phyloP scores from a whole-genome alignment of 768 basidiomycete genomes.

The Lentinula detonsa region DNA sequence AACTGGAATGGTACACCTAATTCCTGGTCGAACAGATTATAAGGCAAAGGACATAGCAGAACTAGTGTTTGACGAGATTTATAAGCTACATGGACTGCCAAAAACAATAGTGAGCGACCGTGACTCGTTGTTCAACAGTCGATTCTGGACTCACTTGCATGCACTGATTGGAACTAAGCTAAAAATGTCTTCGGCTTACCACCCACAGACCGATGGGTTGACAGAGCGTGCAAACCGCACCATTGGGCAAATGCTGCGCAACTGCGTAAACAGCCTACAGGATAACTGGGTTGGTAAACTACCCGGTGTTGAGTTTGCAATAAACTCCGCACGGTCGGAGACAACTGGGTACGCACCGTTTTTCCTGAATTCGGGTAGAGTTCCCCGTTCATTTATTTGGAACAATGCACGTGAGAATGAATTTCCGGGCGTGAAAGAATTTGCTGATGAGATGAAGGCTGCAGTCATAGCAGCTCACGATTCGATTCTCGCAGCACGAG shows the following conservation, averaged over 20 bases:
- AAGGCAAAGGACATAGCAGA: conserved; percentile 21
- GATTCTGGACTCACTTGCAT: conserved; percentile 15
- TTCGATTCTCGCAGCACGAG: too few relatives aligned
- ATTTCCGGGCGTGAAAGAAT: too few relatives aligned
- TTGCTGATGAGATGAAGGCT: too few relatives aligned
- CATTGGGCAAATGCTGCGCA: conserved; percentile 15
- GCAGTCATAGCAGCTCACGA: too few relatives aligned
- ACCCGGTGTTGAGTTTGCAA: conserved; percentile 9
- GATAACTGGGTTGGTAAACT: conserved; percentile 11
- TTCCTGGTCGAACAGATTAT: conserved; percentile 18
- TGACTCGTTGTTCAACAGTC: conserved; percentile 21
- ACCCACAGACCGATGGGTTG: conserved; percentile 4
- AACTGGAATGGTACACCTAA: conserved; percentile 17
- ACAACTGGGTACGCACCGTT: conserved; percentile 12
- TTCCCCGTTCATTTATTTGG: conserved; percentile 7
- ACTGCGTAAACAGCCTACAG: conserved; percentile 15
- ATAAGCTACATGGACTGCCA: conserved; percentile 22
- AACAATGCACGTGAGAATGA: too few relatives aligned
- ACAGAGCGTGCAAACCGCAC: conserved; percentile 15
- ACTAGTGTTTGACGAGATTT: conserved; percentile 20
- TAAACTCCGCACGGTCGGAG: background rate
- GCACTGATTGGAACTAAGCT: conserved; percentile 8
- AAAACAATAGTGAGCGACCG: conserved; percentile 16
- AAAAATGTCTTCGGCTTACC: conserved; percentile 9
- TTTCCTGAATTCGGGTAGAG: background rate